Base-by-base conservation (phyloP, 2,329 filamentous ascomycete species). In the Sclerotinia nivalis region DNA sequence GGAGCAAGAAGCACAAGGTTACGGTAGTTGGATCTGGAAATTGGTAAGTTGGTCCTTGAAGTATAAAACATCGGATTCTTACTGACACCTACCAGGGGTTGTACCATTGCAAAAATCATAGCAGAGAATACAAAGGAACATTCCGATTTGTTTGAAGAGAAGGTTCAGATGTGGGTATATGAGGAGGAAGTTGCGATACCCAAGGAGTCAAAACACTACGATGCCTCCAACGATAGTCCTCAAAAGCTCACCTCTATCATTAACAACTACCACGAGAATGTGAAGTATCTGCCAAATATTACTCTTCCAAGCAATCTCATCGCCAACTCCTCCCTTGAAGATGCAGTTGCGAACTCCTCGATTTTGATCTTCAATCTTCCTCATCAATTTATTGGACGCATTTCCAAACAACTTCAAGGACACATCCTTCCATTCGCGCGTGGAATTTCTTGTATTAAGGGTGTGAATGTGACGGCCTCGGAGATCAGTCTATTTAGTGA, bases 91-190 rank as follows among this genome's bases (percentile, higher is more conserved):
- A 77, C 67, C 62, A 96, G 92, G 94, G 96, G 96, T 76, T 97
- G 93, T 71, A 97, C 96, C 71, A 97, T 99, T 81, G 90, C 94
- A 80, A 99, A 99, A 83, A 96, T 99, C 72, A 88, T 97, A 66
- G 94, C 94, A 75, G 95, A 99, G 81, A 99, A 97, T 83, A 91
- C 93, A 50, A 88, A 87, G 72, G 89, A 86, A 73, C 85, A 97
- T 82, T 86, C 89, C 13, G 87, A 93, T 43, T 79, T 97, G 58
- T 99, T 98, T 79, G 92, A 98, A 78, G 84, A 90, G 79, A 85
- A 93, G 72, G 93, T 99, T 66, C 93, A 97, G 82, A 98, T 99
- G 96, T 99, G 96, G 96, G 96, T 99, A 78, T 97, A 89, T 79
- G 96, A 99, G 82, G 96, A 99, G 81, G 88, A 97, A 34, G 89